These are phyloP conservation scores for Botryosphaeria agaves DNA, from an alignment of 2,329 filamentous ascomycete species.

Conservation along the genomic window DNA sequence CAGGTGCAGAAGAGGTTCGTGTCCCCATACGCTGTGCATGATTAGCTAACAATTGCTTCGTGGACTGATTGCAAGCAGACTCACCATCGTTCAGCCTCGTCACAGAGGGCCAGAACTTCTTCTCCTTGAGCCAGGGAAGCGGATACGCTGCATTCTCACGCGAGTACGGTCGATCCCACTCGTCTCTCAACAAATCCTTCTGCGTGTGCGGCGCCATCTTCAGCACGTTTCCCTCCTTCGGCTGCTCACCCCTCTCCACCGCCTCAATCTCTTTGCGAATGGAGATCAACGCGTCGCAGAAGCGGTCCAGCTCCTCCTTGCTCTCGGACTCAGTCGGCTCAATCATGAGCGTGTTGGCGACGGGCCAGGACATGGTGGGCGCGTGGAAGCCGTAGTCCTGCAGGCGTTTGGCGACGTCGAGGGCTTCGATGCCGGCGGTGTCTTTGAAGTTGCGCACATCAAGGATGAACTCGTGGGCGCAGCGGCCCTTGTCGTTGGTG, in stretches of 20 bases:
- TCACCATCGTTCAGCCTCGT: conserved; percentile 75
- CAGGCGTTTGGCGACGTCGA: conserved; percentile 89
- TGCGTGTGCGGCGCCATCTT: conserved; percentile 82
- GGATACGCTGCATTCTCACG: conserved; percentile 79
- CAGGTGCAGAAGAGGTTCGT: conserved; percentile 92
- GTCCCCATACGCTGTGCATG: conserved; percentile 58
- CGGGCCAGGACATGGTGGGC: conserved; percentile 93
- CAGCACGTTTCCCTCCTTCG: conserved; percentile 63
- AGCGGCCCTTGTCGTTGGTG: conserved; percentile 73
- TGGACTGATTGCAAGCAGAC: conserved; percentile 16
- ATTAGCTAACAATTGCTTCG: conserved; percentile 14
- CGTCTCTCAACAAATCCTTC: conserved; percentile 54
- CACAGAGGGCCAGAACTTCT: conserved; percentile 94
- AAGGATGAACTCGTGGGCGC: conserved; percentile 94
- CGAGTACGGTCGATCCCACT: conserved; percentile 72
- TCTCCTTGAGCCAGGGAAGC: conserved; percentile 64
- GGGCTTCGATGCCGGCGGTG: conserved; percentile 68
- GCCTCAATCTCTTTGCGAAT: conserved; percentile 75
- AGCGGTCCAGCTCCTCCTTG: conserved; percentile 83
- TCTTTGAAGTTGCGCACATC: conserved; percentile 76
- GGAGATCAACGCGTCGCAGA: conserved; percentile 74
- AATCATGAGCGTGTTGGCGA: conserved; percentile 92
- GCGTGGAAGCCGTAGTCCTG: conserved; percentile 97
- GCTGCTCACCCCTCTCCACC: conserved; percentile 62
- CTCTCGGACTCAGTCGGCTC: conserved; percentile 91